Base-by-base conservation (phyloP, 495 filamentous ascomycete genomes). In the Neurospora tetrasperma region DNA sequence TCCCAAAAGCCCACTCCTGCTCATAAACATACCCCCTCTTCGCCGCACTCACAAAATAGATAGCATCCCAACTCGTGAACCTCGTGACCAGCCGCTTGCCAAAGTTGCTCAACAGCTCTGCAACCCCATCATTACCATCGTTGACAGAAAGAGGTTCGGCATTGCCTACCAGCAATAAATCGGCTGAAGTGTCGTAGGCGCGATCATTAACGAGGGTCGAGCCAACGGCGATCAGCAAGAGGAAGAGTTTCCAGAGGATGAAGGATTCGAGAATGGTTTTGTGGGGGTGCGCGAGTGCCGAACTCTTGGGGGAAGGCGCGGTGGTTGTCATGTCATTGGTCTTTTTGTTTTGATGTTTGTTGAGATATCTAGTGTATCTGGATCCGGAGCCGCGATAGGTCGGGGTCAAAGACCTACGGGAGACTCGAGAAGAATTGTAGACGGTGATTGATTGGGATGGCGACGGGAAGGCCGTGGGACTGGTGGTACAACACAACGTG, bases 1-100 rank as follows among this genome's bases (percentile, higher is more conserved):
- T 88, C 27, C 93, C 91, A 83, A 97, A 99, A 1, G 96, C 96
- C 94, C 94, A 98, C 82, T 98, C 94, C 82, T 99, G 96, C 82
- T 99, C 96, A 82, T 91, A 94, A 11, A 90, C 70, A 74, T 98
- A 94, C 31, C 93, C 94, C 42, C 89, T 84, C 71, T 86, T 83
- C 0, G 93, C 90, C 62, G 84, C 80, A 71, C 89, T 87, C 42
- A 90, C 83, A 76, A 92, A 98, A 79, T 97, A 98, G 71, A 99
- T 90, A 43, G 92, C 90, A 78, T 99, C 96, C 96, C 96, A 99
- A 81, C 95, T 87, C 0, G 90, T 89, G 46, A 97, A 85, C 70
- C 89, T 90, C 72, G 82, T 74, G 73, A 86, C 68, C 70, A 82
- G 42, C 5, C 44, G 54, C 12, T 62, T 62, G 23, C 54, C 54